These are phyloP conservation scores for Colletotrichum godetiae DNA, from an alignment of 2,329 filamentous ascomycete species.

Conservation along the genomic window DNA sequence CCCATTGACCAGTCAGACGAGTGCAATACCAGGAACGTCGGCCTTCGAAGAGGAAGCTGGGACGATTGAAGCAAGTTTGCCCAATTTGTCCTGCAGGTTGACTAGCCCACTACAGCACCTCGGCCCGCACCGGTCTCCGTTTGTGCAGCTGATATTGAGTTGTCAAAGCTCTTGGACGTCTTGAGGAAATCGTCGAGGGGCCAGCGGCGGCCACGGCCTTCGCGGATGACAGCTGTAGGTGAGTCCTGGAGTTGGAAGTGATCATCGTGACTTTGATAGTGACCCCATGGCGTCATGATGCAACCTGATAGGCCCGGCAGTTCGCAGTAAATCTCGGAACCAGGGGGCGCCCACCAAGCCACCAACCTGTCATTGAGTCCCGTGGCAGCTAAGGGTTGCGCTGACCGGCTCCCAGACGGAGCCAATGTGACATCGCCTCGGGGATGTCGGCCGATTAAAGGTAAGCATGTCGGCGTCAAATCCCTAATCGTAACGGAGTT, in stretches of 20 bases:
- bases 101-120: conserved; percentile 28
- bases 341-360: neutral
- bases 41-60: conserved; percentile 8
- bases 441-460: conserved; percentile 10
- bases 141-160: neutral
- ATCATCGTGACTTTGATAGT: neutral
- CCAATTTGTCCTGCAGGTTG: neutral
- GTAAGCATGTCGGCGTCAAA: conserved; percentile 9
- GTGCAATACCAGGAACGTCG: neutral
- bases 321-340: conserved; percentile 7
- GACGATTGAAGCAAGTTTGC: conserved; percentile 11
- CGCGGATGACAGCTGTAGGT: conserved; percentile 6
- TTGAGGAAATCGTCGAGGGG: neutral
- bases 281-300: conserved; percentile 6
- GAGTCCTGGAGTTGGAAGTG: neutral
- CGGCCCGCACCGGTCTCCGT: conserved; percentile 18
- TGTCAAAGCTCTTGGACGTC: neutral
- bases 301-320: conserved; percentile 27
- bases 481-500: neutral
- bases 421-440: conserved; percentile 14
- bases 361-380: conserved; percentile 3
- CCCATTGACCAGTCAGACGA: neutral
- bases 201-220: neutral
- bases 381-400: conserved; percentile 7
- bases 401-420: neutral